Evolutionary conservation across 768 basidiomycete genomes (phyloP), one percentile per base, ranked within the genome.

Genomic region (Boletus vermiculosoides): DNA sequence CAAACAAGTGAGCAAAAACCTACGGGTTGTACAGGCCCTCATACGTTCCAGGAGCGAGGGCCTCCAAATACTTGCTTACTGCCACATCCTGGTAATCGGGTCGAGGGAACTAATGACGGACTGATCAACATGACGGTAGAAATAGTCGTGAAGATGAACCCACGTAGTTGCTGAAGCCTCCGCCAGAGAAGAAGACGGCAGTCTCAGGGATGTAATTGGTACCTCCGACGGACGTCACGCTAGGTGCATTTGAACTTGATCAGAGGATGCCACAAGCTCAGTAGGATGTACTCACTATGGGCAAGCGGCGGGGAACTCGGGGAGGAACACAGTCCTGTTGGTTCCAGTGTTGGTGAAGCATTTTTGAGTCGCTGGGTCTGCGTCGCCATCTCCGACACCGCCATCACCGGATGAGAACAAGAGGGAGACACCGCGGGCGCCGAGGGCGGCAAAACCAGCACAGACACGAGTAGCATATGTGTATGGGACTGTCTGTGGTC

Each of bases 191-290:
- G 59, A 51, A 67, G 0, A 78, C 80, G 0, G 82, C 83, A 15
- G 76, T 76, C 67, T 91, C 88, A 0, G 86, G 87, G 49, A 87
- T 71, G 40, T 72, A 58, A 23, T 68, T 70, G 1, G 88, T 90
- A 10, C 82, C 89, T 8, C 89, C 89, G 3, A 92, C 88, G 3
- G 85, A 59, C 4, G 89, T 92, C 20, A 89, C 85, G 59, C 88
- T 90, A 9, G 11, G 23, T 31, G 20, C 2, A 22, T 53, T 46
- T 12, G 5, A 36, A 25, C 16, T 12, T 9, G 1, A 33, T 61
- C 13, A 45, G 25, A 31, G 15, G 1, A 45, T 3, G n/a, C 15
- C 20, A 34, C 20, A 31, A 6, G 3, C 15, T 3, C 2, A 15
- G 15, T 1, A 7, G 5, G 3, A 8, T 18, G 20, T 6, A 56